Evolutionary conservation across 2,329 filamentous ascomycete genomes (phyloP), one percentile per base, ranked within the genome.

Genomic region (Penicillium capsulatum): DNA sequence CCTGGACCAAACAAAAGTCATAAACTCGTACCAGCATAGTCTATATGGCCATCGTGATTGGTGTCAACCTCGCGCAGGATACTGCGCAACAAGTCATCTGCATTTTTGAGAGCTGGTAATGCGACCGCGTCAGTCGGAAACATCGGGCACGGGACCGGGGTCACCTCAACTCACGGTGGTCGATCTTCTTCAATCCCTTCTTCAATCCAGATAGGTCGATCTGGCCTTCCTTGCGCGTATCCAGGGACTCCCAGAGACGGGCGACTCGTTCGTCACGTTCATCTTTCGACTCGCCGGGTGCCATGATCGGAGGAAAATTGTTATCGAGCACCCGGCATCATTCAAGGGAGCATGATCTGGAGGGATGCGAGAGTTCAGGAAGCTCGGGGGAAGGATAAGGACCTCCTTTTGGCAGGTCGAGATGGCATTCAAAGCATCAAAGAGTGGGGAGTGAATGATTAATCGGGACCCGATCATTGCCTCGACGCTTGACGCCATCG

Each of bases 41-140:
- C 84, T 55, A 98, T 97, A 58, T 81, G 83, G 49, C 91, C 88
- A 65, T 97, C 89, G 17, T 81, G 80, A 60, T 90, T 89, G 42
- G 81, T 84, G 61, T 98, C 92, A 48, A 96, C 89, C 45, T 83
- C 78, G 50, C 77, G 75, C 61, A 96, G 77, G 42, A 97, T 85
- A 58, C 85, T 82, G 59, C 80, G 77, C 47, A 98, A 76, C 73
- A 97, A 80, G 26, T 79, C 73, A 65, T 94, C 86, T 61, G 92
- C 92, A 74, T 96, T 92, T 72, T 96, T 94, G 59, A 98, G 69
- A 48, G 83, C 80, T 52, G 19, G 19, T 22, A 22, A 28, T 28
- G 37, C 35, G 34, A 42, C 38, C 36, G 44, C 40, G 51, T 55
- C 45, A 55, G 52, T 53, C 48, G 48, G 47, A 39, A 47, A 45